Base-by-base conservation (phyloP, 2,329 filamentous ascomycete genomes). In the Stemphylium lycopersici region DNA sequence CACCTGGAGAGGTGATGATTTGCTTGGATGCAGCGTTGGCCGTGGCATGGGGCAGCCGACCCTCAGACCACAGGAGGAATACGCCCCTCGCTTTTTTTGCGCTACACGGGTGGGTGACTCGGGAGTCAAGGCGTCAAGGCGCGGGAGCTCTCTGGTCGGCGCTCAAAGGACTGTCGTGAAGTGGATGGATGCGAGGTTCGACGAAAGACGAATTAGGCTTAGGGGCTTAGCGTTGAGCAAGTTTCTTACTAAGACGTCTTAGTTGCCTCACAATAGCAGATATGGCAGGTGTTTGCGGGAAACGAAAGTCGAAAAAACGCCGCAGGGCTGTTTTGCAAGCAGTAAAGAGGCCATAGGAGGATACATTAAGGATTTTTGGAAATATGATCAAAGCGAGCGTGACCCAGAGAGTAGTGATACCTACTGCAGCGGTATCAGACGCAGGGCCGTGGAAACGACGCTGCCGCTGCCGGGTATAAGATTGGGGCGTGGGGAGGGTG, bases 201-300 rank as follows among this genome's bases (percentile, higher is more conserved):
- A 48, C 32, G 47, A 58, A 49, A 48, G 44, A 51, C 58, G 55
- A 52, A 66, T 59, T 48, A 31, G 55, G 57, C 43, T 59, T 58
- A 58, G 58, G 54, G 59, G 32, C 42, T 53, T 59, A 58, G 58
- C 53, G 50, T 55, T 64, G 61, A 62, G 61, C 61, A 62, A 62
- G 61, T 64, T 64, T 62, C 51, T 57, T 56, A 59, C 50, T 62
- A 60, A 58, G 56, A 15, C 20, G 18, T 22, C n/a, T 53, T 53
- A 44, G 58, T 50, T 51, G 52, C 52, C 55, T 56, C 55, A 47
- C 40, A 40, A 6, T 32, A 29, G 37, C 49, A 42, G 34, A 44
- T 40, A 40, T 37, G 46, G 41, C 46, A 37, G 45, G 41, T 52
- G 32, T 39, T 13, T 20, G 43, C 22, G 32, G 26, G 39, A 45